Evolutionary conservation across 2,329 filamentous ascomycete genomes (phyloP), one percentile per base, ranked within the genome.

Genomic region (Waltergamsia citrina): DNA sequence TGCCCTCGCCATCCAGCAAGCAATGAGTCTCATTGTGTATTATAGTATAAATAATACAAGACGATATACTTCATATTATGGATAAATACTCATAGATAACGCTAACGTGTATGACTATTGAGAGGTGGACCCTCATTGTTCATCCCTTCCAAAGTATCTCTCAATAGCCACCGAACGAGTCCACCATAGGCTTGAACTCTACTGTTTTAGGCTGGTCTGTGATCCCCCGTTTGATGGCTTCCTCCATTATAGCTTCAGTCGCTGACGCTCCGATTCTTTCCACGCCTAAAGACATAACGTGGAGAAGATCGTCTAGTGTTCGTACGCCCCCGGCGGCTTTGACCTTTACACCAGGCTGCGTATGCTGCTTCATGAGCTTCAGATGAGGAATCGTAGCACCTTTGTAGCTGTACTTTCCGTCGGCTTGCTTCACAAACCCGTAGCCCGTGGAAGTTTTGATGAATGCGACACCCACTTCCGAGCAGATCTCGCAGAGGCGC

Each of bases 361-460:
- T 52, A 26, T 63, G 50, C 34, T 63, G 44, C 31, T 64, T 56
- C 72, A 78, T 78, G 2, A 78, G 43, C 49, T 62, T 62, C 11
- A 79, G 45, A 42, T 73, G 61, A 16, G 47, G 48, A 7, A 67
- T 48, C 0, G 69, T 76, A 0, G 71, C 70, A 0, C 71, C 73
- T 10, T 59, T 56, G 48, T 73, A 76, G 7, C 56, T 60, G 40
- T 75, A 77, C 29, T 54, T 47, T 0, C 70, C 71, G 38, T 63
- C 56, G 0, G 48, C 24, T 47, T 67, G 64, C 51, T 76, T 77
- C 11, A 74, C 68, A 28, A 78, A 76, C 0, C 71, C 73, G 41
- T 74, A 77, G 1, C 74, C 73, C 0, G 72, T 75, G 2, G 69
- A 72, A 0, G 74, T 78, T 56, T 78, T 78, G 41, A 77, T 63